Conservation (phyloP, 805 yeast genomes). For the Candida hungchunana region DNA sequence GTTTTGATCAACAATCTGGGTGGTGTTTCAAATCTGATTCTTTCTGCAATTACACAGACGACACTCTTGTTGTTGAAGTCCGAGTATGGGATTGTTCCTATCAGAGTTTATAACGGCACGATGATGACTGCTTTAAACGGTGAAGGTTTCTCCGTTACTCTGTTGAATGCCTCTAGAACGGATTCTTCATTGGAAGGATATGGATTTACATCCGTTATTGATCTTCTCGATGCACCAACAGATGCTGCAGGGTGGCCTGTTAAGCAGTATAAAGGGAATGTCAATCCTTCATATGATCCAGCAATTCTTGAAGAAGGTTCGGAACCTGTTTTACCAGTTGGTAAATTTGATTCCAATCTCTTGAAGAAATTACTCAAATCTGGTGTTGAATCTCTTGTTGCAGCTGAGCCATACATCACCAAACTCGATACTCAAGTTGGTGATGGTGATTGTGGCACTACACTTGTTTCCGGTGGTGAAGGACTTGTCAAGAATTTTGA, state of each 20-base stretch:
- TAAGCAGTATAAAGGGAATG: constrained; percentile 22
- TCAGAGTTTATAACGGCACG: constrained; percentile 67
- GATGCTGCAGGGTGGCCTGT: constrained; percentile 78
- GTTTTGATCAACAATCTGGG: constrained; percentile 83
- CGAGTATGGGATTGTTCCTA: constrained; percentile 55
- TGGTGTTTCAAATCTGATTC: constrained; percentile 78
- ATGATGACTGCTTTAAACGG: constrained; percentile 88
- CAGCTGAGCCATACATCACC: constrained; percentile 81
- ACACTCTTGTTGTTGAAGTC: constrained; percentile 49
- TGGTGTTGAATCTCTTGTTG: constrained; percentile 49
- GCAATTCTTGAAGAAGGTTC: constrained; percentile 27
- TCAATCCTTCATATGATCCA: constrained; percentile 30
- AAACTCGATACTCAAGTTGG: constrained; percentile 86
- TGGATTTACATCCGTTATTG: constrained; percentile 37
- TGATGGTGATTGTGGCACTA: constrained; percentile 97
- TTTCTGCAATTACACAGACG: constrained; percentile 65
- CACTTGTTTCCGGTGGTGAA: constrained; percentile 76
- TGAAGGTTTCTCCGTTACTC: constrained; percentile 85
- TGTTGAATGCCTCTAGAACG: constrained; percentile 63
- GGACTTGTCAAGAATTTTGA: constrained; percentile 57
- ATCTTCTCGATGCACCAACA: constrained; percentile 65
- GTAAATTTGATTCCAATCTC: constrained; percentile 31
- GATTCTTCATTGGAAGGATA: constrained; percentile 29
- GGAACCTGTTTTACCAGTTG: constrained; percentile 32
- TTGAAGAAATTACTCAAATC: constrained; percentile 37